A percentile compares a stretch with the other conserved stretches of the same genome.
Conservation (phyloP, 2,329 filamentous ascomycete species). For the Byssothecium circinans region DNA sequence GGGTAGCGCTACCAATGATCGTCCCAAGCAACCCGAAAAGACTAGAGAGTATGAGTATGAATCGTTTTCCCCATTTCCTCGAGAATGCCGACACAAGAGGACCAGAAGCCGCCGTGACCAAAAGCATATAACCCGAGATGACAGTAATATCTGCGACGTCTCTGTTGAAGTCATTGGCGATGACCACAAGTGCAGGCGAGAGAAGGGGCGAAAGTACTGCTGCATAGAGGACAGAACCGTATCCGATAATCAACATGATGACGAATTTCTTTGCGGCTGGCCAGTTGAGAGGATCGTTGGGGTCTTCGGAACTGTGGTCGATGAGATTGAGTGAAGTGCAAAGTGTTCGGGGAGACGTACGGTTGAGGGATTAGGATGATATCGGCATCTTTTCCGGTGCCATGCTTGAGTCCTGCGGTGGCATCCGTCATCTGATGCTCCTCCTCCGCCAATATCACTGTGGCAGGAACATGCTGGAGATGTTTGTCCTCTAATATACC, state of each 20-base stretch:
- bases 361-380: constrained; percentile 40
- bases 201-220: constrained; percentile 37
- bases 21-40: constrained; percentile 35
- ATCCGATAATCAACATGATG: constrained; percentile 37
- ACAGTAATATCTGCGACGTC: constrained; percentile 37
- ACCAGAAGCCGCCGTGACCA: constrained; percentile 39
- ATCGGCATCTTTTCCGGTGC: constrained; percentile 35
- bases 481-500: constrained; percentile 38
- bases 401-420: constrained; percentile 33
- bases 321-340: neutral
- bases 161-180: constrained; percentile 32
- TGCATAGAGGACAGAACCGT: constrained; percentile 39
- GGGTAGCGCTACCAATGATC: constrained; percentile 26
- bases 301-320: constrained; percentile 39
- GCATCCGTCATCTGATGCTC: constrained; percentile 15
- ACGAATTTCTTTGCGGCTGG: constrained; percentile 33
- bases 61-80: constrained; percentile 39
- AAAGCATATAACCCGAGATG: constrained; percentile 43
- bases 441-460: constrained; percentile 35
- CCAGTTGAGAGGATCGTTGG: constrained; percentile 43
- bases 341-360: constrained; percentile 15
- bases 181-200: constrained; percentile 39
- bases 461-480: constrained; percentile 38
- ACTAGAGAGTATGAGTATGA: constrained; percentile 34
- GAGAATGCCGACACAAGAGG: constrained; percentile 36